Conservation (phyloP, 2,329 filamentous ascomycete genomes). For the Ascochyta koolunga region DNA sequence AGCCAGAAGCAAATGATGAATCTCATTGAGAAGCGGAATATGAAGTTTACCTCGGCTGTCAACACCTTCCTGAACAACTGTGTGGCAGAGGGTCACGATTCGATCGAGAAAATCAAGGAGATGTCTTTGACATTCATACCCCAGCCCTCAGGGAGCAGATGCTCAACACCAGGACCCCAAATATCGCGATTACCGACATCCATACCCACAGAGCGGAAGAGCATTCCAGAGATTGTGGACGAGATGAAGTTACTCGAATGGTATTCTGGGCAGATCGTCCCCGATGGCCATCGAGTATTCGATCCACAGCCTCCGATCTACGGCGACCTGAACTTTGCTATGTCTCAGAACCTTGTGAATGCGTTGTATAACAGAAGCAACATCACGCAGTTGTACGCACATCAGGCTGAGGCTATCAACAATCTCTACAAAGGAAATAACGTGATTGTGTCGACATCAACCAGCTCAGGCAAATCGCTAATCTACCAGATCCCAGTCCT, state of each 20-base stretch:
- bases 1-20: slow-evolving; percentile 90
- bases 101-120: slow-evolving; percentile 67
- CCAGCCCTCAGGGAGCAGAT: slow-evolving; percentile 56
- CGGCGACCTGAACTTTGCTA: slow-evolving; percentile 80
- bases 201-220: slow-evolving; percentile 80
- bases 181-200: slow-evolving; percentile 63
- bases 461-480: slow-evolving; percentile 95
- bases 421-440: slow-evolving; percentile 79
- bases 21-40: slow-evolving; percentile 87
- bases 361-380: slow-evolving; percentile 90
- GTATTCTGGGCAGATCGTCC: slow-evolving; percentile 93
- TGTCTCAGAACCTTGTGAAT: slow-evolving; percentile 94
- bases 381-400: slow-evolving; percentile 85
- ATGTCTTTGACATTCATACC: slow-evolving; percentile 69
- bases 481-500: slow-evolving; percentile 96
- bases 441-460: slow-evolving; percentile 93
- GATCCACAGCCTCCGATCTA: slow-evolving; percentile 82
- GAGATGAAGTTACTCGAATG: slow-evolving; percentile 83
- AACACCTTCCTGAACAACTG: slow-evolving; percentile 79
- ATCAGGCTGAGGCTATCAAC: slow-evolving; percentile 94
- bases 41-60: slow-evolving; percentile 79
- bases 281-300: slow-evolving; percentile 89
- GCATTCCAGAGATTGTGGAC: slow-evolving; percentile 81
- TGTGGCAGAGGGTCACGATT: slow-evolving; percentile 66
- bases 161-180: slow-evolving; percentile 50